These are phyloP conservation scores for Akebia trifoliata DNA, from an alignment of 164 flowering plant species.

Conservation along the genomic window DNA sequence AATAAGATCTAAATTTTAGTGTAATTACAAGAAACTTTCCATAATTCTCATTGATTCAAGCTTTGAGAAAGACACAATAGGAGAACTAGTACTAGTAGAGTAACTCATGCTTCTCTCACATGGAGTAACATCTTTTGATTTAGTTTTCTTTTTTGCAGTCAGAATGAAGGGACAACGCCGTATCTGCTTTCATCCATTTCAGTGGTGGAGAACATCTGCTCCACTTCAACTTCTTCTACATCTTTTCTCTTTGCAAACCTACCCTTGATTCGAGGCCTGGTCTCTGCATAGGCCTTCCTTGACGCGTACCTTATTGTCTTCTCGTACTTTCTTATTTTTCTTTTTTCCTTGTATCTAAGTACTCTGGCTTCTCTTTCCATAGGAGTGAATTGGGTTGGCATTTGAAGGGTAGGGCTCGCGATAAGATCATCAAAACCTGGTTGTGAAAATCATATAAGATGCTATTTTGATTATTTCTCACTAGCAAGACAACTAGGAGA, in stretches of 20 bases:
- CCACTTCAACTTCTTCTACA: slow-evolving; percentile 54
- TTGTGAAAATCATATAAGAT: too few species aligned
- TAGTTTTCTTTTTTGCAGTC: too few species aligned
- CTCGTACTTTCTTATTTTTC: slow-evolving; percentile 80
- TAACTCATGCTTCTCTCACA: too few species aligned
- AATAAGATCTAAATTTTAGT: too few species aligned
- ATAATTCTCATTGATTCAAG: too few species aligned
- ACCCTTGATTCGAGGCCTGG: slow-evolving; percentile 87
- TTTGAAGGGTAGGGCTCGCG: slow-evolving; percentile 40
- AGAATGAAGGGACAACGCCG: slow-evolving; percentile 74
- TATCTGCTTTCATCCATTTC: slow-evolving; percentile 50
- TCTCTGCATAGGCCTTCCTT: slow-evolving; percentile 91
- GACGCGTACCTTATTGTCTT: slow-evolving; percentile 94
- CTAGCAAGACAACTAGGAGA: too few species aligned
- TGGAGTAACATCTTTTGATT: too few species aligned
- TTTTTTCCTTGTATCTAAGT: slow-evolving; percentile 80
- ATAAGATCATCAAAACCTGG: too few species aligned
- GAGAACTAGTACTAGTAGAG: too few species aligned
- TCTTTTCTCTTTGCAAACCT: slow-evolving; percentile 78
- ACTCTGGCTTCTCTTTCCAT: slow-evolving; percentile 84
- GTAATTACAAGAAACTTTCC: too few species aligned
- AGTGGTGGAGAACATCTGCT: slow-evolving; percentile 55
- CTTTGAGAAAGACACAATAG: too few species aligned
- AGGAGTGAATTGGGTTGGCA: slow-evolving; percentile 48
- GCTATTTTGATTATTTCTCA: too few species aligned